phyloP scores from a whole-genome alignment of 345 rosid species.

The Camelina sativa region DNA sequence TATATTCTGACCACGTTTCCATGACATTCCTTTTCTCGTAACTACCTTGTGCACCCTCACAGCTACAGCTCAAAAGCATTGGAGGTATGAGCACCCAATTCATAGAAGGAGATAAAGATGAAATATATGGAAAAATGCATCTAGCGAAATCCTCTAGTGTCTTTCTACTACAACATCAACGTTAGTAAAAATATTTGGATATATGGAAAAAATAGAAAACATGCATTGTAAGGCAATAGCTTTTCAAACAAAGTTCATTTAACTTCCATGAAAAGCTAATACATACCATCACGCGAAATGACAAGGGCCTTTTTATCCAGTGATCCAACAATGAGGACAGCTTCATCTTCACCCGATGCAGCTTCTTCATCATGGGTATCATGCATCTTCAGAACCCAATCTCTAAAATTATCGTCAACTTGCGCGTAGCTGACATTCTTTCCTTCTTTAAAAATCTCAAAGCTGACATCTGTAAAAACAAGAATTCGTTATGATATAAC shows the following conservation, averaged over 20 bases:
- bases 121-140: conserved; percentile 5
- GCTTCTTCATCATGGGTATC: conserved; percentile 62
- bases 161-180: conserved; percentile 22
- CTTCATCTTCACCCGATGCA: conserved; percentile 60
- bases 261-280: conserved; percentile 3
- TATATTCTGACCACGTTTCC: conserved; percentile 67
- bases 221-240: conserved; percentile 15
- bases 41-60: conserved; percentile 61
- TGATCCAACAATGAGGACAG: conserved; percentile 47
- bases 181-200: not conserved
- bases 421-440: conserved; percentile 45
- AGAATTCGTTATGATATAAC: conserved; percentile 9
- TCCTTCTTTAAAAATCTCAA: conserved; percentile 50
- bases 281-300: conserved; percentile 65
- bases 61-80: conserved; percentile 49
- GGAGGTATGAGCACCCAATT: conserved; percentile 26
- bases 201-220: not conserved
- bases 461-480: conserved; percentile 48
- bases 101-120: conserved; percentile 13
- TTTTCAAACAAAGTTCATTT: conserved; percentile 9
- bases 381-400: conserved; percentile 80
- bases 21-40: conserved; percentile 51
- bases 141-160: not conserved
- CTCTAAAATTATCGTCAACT: conserved; percentile 62
- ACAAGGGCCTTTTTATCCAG: conserved; percentile 58